phyloP scores from a whole-genome alignment of 495 filamentous ascomycete genomes.

The Patellaria atrata region DNA sequence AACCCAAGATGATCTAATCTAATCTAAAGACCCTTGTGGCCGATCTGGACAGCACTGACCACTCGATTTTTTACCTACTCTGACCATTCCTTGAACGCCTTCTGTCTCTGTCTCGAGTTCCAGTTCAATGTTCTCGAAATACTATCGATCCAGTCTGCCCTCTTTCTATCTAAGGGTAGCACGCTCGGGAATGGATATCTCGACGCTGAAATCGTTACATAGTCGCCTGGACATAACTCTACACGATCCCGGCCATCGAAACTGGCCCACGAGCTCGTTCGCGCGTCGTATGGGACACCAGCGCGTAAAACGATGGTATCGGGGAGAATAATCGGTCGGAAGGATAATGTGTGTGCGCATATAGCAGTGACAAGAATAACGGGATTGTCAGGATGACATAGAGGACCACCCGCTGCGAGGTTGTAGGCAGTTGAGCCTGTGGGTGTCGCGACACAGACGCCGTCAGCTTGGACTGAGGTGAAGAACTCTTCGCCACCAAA shows the following conservation, averaged over 20 bases:
- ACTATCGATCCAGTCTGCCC: slow-evolving; percentile 87
- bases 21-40: too few species aligned
- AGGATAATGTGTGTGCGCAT: slow-evolving; percentile 89
- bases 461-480: slow-evolving; percentile 75
- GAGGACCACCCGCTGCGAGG: slow-evolving; percentile 83
- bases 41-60: too few species aligned
- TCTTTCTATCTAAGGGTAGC: slow-evolving; percentile 53
- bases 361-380: slow-evolving; percentile 93
- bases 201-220: slow-evolving; percentile 86
- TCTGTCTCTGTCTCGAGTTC: slow-evolving; percentile 74
- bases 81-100: slow-evolving; percentile 33
- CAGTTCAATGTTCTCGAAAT: slow-evolving; percentile 83
- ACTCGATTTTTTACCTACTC: too few species aligned
- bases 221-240: slow-evolving; percentile 80
- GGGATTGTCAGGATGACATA: slow-evolving; percentile 94
- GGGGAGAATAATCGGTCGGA: slow-evolving; percentile 87
- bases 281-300: slow-evolving; percentile 83
- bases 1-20: too few species aligned
- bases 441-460: slow-evolving; percentile 79
- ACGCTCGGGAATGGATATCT: slow-evolving; percentile 90
- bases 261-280: slow-evolving; percentile 85
- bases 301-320: slow-evolving; percentile 87
- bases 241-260: slow-evolving; percentile 87
- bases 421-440: slow-evolving; percentile 96
- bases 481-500: slow-evolving; percentile 95